These are phyloP conservation scores for Scheffersomyces ergatensis DNA, from an alignment of 805 yeast genomes.

Conservation along the genomic window DNA sequence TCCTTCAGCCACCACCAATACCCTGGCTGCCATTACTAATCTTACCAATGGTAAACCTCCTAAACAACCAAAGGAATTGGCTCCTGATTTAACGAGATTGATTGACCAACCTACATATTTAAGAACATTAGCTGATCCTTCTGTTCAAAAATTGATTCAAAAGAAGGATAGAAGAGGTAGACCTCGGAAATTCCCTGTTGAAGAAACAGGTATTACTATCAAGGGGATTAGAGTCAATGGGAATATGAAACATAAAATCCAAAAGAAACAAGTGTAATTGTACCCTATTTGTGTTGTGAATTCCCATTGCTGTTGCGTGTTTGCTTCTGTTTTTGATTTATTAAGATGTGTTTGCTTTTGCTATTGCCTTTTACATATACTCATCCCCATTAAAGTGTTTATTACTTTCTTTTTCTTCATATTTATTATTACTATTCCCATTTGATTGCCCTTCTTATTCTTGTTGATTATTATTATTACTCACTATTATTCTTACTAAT, in stretches of 20 bases:
- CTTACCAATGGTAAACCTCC: constrained; percentile 2
- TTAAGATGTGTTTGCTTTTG: too few species aligned
- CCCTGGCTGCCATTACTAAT: background rate
- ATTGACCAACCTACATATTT: constrained; percentile 28
- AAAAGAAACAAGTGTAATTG: too few species aligned
- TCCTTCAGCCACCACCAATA: background rate
- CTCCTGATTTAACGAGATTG: constrained; percentile 14
- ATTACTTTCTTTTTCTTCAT: background rate
- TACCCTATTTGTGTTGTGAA: too few species aligned
- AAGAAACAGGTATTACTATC: constrained; percentile 42
- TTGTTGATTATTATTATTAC: background rate
- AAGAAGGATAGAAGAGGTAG: constrained; percentile 48
- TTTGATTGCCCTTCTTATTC: background rate
- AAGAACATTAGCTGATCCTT: constrained; percentile 28
- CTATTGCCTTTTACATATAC: too few species aligned
- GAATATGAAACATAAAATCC: constrained; percentile 14
- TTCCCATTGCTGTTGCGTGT: background rate
- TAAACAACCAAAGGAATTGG: constrained; percentile 1
- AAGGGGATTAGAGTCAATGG: constrained; percentile 43
- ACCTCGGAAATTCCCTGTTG: constrained; percentile 50
- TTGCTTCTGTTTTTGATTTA: too few species aligned
- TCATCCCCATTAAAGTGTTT: too few species aligned
- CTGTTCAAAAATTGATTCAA: constrained; percentile 30
- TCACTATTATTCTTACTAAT: background rate
- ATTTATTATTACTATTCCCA: background rate